Evolutionary conservation across 2,329 filamentous ascomycete species (phyloP), one percentile per base, ranked within the genome.

Genomic region (Colletotrichum zoysiae): DNA sequence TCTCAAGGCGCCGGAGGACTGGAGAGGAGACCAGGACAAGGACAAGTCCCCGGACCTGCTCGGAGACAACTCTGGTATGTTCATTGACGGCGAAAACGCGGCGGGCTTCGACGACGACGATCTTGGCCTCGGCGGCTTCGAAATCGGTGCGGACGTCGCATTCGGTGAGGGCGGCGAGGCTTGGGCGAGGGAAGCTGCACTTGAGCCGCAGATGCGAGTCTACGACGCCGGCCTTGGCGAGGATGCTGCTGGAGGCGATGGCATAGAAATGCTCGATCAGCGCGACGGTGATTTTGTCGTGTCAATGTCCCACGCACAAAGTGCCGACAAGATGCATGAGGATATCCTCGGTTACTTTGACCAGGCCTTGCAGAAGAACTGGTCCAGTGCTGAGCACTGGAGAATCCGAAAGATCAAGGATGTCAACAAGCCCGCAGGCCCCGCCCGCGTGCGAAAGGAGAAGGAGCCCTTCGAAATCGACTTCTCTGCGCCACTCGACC

Each of bases 341-440:
- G 95, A 97, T 77, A 97, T 99, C 70, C 87, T 99, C n/a, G 93
- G 93, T 78, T 99, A 98, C 84, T 99, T 99, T 79, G 96, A 99
- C 80, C 94, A 97, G 78, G 95, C 95, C 2, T 84, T 98, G 55
- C 94, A 96, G 79, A 98, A 97, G 87, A 98, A 98, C 78, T 99
- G 96, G 95, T 92, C 93, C 7, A 97, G 95, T 60, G 95, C 96
- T n/a, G 96, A 98, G 80, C 96, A 99, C 82, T 99, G 96, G 96
- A 92, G 95, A 76, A 98, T 99, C 79, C 89, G 93, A 74, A 94
- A 95, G 78, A 96, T 99, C 81, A 98, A 98, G 78, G 90, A 92
- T 74, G 84, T 87, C 78, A 88, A 86, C 77, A 95, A 95, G 81
- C 86, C 90, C 9, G 84, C 88, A 11, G 85, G 88, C 18, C 84